These are phyloP conservation scores for Fusarium sp. DNA, from an alignment of 2,329 filamentous ascomycete genomes.

Conservation along the genomic window DNA sequence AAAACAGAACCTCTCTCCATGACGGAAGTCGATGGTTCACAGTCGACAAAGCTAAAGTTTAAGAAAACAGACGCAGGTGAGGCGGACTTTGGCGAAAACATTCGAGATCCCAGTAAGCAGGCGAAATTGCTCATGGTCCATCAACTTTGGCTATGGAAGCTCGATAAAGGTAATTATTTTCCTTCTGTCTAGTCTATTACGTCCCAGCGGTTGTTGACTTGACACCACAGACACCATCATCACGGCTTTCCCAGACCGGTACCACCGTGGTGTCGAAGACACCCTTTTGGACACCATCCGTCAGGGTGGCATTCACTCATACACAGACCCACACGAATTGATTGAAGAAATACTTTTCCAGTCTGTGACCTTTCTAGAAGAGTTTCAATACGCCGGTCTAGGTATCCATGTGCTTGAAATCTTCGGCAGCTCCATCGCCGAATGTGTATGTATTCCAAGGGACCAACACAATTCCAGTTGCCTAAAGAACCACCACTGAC, in stretches of 20 bases:
- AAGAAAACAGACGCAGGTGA: not conserved
- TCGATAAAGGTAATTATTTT: conserved; percentile 26
- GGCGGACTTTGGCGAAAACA: not conserved
- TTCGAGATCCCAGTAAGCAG: not conserved
- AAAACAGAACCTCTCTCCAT: not conserved
- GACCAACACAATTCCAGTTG: not conserved
- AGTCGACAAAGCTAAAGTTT: not conserved
- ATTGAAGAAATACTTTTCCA: conserved; percentile 20
- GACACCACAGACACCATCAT: conserved; percentile 21
- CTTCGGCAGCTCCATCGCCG: conserved; percentile 19
- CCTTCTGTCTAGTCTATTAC: not conserved
- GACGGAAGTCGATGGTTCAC: not conserved
- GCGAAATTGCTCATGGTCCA: conserved; percentile 26
- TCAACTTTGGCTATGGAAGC: conserved; percentile 35
- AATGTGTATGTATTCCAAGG: conserved; percentile 1
- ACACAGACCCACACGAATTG: conserved; percentile 14
- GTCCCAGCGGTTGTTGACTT: not conserved
- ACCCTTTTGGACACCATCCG: conserved; percentile 29
- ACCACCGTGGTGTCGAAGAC: conserved; percentile 13
- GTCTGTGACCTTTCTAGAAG: conserved; percentile 14
- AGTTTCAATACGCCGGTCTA: conserved; percentile 28
- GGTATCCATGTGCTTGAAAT: conserved; percentile 28
- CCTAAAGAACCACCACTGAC: not conserved
- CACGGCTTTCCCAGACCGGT: conserved; percentile 21
- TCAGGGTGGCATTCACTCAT: conserved; percentile 13